Evolutionary conservation across 83 land plant genomes (phyloP), one percentile per base, ranked within the genome.

Genomic region (Picea abies): DNA sequence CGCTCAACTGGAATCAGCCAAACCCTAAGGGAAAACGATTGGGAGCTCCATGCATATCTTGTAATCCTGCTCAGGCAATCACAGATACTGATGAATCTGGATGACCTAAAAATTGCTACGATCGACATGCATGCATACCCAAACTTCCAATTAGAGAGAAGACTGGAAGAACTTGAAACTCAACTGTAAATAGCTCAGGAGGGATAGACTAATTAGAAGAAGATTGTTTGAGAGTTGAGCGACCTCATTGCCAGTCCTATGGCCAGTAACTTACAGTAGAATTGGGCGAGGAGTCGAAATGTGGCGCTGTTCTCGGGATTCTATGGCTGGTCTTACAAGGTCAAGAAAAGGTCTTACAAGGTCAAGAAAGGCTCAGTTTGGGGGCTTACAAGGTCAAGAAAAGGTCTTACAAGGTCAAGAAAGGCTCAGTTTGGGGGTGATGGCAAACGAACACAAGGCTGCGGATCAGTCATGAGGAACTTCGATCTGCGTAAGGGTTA

Each of bases 301-400:
- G 60, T n/a, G 78, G 10, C 10, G 56, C 56, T 49, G 56, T 49
- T 49, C 56, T 10, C 56, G 11, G 56, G 56, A 49, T 49, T 49
- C 56, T 11, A 9, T 49, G 22, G 11, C 11, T 56, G 78, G 78
- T 75, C 78, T 75, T 75, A n/a, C 78, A 75, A 75, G 78, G 78
- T 47, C 78, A 75, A 75, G 78, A 75, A 75, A 75, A 75, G 78
- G 78, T 75, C 78, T 75, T 75, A 22, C 78, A 49, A 75, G 60
- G 78, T 75, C 78, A 75, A 75, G 78, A 75, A 75, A 49, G 49
- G 60, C 56, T 0, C 12, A 19, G 4, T 20, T 20, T 20, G 39
- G 76, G 78, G 78, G 49, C 78, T 75, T 75, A n/a, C 78, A 75
- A 75, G 78, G 78, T 47, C 78, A 75, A 75, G 78, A 75, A 75